phyloP scores from a whole-genome alignment of 2,329 filamentous ascomycete species.

The Fusarium sp. region DNA sequence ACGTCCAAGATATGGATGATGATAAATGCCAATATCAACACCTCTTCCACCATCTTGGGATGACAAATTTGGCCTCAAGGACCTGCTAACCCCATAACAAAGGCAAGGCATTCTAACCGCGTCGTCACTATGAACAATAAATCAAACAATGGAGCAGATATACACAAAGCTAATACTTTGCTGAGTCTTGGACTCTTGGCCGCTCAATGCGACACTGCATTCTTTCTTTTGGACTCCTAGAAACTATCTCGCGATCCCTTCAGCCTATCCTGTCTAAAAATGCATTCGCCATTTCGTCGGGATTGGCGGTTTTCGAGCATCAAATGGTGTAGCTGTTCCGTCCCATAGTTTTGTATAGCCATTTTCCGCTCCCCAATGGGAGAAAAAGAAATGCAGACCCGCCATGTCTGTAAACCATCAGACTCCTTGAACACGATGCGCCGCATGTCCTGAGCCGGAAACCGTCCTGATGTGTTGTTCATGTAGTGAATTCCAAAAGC shows the following conservation, averaged over 20 bases:
- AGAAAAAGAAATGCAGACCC: conserved; percentile 25
- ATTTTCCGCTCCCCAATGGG: conserved; percentile 20
- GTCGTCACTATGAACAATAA: conserved; percentile 13
- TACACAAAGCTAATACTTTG: conserved; percentile 33
- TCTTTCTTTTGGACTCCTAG: conserved; percentile 31
- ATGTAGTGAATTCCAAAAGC: conserved; percentile 43
- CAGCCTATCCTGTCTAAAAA: conserved; percentile 35
- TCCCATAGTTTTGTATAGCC: conserved; percentile 27
- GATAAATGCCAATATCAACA: background rate
- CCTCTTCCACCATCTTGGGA: background rate
- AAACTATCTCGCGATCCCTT: conserved; percentile 32
- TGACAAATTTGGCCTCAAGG: background rate
- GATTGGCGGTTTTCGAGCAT: conserved; percentile 17
- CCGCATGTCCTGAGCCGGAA: conserved; percentile 18
- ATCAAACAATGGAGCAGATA: conserved; percentile 31
- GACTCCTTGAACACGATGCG: conserved; percentile 21
- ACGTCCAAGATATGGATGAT: too few relatives aligned
- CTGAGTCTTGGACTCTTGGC: conserved; percentile 29
- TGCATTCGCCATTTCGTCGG: conserved; percentile 20
- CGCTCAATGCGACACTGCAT: conserved; percentile 25
- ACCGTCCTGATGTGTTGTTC: conserved; percentile 9
- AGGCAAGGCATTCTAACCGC: background rate
- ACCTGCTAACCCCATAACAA: background rate
- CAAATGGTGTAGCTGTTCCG: conserved; percentile 11
- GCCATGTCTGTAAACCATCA: conserved; percentile 19